Evolutionary conservation across 768 basidiomycete genomes (phyloP).

Genomic region (Omphalotus guepiniiformis): DNA sequence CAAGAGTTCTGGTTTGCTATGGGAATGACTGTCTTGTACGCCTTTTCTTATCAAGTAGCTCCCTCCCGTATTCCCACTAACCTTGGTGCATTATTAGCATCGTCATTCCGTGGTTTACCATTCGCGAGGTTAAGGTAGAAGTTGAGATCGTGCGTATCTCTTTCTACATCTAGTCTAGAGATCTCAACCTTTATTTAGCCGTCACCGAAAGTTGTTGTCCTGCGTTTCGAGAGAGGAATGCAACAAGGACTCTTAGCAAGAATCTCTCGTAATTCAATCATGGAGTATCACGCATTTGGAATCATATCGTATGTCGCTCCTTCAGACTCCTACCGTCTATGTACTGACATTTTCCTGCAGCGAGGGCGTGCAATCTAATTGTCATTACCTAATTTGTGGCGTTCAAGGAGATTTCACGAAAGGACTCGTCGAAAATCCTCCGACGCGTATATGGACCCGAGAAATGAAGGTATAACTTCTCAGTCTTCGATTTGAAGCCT

Average conservation of each 20-base stretch:
- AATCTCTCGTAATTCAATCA: constrained; percentile 68
- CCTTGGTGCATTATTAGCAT: constrained; percentile 37
- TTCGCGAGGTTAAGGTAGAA: constrained; percentile 71
- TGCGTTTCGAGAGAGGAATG: constrained; percentile 82
- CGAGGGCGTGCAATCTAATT: constrained; percentile 65
- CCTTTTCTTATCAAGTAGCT: background rate
- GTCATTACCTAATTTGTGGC: constrained; percentile 82
- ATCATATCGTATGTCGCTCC: constrained; percentile 63
- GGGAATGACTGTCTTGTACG: constrained; percentile 72
- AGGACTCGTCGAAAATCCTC: constrained; percentile 68
- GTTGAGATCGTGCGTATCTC: constrained; percentile 60
- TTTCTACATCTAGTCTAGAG: background rate
- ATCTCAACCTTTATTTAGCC: constrained; percentile 39
- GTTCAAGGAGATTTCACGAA: constrained; percentile 83
- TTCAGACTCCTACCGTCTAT: background rate
- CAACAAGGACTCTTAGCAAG: constrained; percentile 79
- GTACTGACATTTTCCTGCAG: constrained; percentile 29
- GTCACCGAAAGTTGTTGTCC: constrained; percentile 74
- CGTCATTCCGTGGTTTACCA: constrained; percentile 71
- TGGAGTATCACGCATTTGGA: constrained; percentile 86
- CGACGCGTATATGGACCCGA: constrained; percentile 71
- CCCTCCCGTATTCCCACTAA: background rate
- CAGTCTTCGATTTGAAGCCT: background rate
- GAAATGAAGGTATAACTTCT: constrained; percentile 60
- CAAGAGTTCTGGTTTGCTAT: constrained; percentile 80